Conservation (phyloP, 345 rosid species). For the Acer saccharum region DNA sequence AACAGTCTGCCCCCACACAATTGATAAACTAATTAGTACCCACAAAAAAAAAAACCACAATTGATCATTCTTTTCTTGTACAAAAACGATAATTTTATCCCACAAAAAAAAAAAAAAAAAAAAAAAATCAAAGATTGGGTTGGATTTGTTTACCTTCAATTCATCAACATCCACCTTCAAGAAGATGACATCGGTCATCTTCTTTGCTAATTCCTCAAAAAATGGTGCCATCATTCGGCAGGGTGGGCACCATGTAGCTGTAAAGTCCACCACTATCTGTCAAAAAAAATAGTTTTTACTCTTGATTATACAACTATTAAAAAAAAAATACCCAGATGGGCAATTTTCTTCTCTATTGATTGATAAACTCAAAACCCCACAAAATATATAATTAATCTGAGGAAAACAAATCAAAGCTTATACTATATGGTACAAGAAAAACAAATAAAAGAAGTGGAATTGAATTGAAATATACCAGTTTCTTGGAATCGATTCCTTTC, state of each 20-base stretch:
- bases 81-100: too few relatives aligned
- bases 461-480: conserved; percentile 37
- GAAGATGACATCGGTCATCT: conserved; percentile 50
- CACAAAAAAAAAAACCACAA: too few relatives aligned
- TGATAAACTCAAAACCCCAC: not conserved
- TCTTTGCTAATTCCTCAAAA: conserved; percentile 60
- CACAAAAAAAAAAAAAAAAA: too few relatives aligned
- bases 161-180: conserved; percentile 85
- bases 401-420: too few relatives aligned
- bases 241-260: conserved; percentile 81
- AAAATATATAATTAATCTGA: not conserved
- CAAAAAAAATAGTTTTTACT: not conserved
- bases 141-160: conserved; percentile 40
- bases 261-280: conserved; percentile 73
- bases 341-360: not conserved
- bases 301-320: not conserved
- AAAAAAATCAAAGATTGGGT: not conserved
- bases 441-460: not conserved
- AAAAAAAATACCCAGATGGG: not conserved
- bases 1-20: conserved; percentile 41
- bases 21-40: not conserved
- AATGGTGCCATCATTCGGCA: conserved; percentile 69
- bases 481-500: conserved; percentile 45
- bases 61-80: too few relatives aligned
- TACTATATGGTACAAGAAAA: too few relatives aligned